These are phyloP conservation scores for Globisporangium solare DNA, from an alignment of 352 stramenopile species.

Conservation along the genomic window DNA sequence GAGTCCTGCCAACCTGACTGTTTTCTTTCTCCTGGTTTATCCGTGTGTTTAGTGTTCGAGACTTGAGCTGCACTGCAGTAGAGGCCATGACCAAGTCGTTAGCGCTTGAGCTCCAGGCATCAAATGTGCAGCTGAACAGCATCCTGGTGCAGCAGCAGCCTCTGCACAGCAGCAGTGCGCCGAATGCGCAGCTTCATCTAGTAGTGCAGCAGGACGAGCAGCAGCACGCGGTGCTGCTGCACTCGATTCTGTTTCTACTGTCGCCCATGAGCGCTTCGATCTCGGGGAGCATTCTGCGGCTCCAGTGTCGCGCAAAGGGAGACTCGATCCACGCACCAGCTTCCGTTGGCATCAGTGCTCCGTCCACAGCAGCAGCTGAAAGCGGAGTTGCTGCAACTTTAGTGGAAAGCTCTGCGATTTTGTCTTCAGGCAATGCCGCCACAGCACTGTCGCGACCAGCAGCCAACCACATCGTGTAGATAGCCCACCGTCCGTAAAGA, in stretches of 20 bases:
- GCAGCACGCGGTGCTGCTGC: constrained; percentile 27
- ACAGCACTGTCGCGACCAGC: too few species aligned
- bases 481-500: too few species aligned
- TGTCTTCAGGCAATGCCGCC: too few species aligned
- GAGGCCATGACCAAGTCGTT: constrained; percentile 40
- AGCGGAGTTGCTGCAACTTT: too few species aligned
- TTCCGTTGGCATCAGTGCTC: constrained; percentile 6
- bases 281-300: constrained; percentile 51
- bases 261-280: constrained; percentile 41
- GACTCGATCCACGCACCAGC: neutral
- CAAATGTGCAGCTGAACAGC: constrained; percentile 52
- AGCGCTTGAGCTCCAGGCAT: constrained; percentile 28
- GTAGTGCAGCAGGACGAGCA: constrained; percentile 5
- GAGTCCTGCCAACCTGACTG: neutral
- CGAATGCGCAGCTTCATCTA: neutral
- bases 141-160: constrained; percentile 29
- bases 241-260: constrained; percentile 62
- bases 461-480: too few species aligned
- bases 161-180: neutral
- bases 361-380: neutral
- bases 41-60: neutral
- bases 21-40: neutral
- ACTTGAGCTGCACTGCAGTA: constrained; percentile 16
- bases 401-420: too few species aligned
- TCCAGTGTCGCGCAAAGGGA: constrained; percentile 19